phyloP scores from a whole-genome alignment of 345 rosid species.

The Hibiscus tridactylites region DNA sequence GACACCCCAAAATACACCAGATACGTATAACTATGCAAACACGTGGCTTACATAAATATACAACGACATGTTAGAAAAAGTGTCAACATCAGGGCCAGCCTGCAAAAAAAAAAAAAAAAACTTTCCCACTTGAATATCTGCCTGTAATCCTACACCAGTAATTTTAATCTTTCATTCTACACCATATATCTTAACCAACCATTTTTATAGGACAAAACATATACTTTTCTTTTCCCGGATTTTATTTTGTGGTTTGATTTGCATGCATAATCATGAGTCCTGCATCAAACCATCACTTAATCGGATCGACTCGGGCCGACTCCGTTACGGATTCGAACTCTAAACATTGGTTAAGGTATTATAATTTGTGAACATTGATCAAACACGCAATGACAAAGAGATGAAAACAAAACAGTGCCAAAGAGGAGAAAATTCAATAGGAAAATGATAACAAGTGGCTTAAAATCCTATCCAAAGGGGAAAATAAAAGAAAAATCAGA shows the following conservation, averaged over 20 bases:
- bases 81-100: not conserved
- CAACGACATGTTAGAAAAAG: not conserved
- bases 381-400: not conserved
- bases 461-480: not conserved
- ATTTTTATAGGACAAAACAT: not conserved
- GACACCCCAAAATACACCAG: not conserved
- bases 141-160: not conserved
- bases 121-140: not conserved
- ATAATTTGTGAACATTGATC: not conserved
- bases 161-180: not conserved
- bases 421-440: not conserved
- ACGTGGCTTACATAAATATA: not conserved
- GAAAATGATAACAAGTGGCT: conserved; percentile 1
- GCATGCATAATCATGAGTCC: not conserved
- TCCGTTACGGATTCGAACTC: not conserved
- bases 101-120: no score
- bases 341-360: not conserved
- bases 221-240: not conserved
- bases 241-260: not conserved
- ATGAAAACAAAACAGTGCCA: not conserved
- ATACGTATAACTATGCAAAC: not conserved
- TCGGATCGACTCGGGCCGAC: not conserved
- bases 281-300: not conserved
- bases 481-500: not conserved
- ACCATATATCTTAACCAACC: not conserved